Evolutionary conservation across 345 rosid species (phyloP), one percentile per base, ranked within the genome.

Genomic region (Lepidium sativum): DNA sequence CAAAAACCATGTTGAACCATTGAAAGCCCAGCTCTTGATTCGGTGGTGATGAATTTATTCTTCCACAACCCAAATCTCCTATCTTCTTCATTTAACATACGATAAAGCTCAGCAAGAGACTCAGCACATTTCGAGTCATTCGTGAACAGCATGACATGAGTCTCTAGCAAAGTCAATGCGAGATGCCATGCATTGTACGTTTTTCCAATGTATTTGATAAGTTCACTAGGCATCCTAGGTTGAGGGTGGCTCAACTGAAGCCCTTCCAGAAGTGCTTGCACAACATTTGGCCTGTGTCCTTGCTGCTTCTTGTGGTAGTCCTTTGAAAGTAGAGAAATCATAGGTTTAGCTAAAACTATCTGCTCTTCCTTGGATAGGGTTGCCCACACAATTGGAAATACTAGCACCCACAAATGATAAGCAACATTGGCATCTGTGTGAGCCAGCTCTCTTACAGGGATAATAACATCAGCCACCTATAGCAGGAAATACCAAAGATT

Each of bases 181-280:
- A 88, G 88, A 73, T 90, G 99, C 97, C 96, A 94, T 33, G 96
- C 99, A 77, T 94, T 94, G 79, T 87, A 87, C n/a, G 95, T 90
- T 82, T 87, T 94, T 34, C 99, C 99, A 18, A 90, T 82, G 73
- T 90, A 90, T 77, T 90, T 94, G 62, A 94, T 94, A 64, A 94
- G 91, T 74, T 94, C 99, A 65, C 99, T 84, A 20, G 99, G 96
- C 90, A 94, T 86, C 72, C 95, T 84, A 66, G 97, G 99, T 80
- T 94, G 99, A 77, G 99, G 99, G 54, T 94, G 97, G 83, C 98
- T 89, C 82, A 92, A 70, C 60, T 92, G 96, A 70, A 92, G 95
- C 41, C 98, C 98, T 77, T 92, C 98, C 60, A 92, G 75, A 73
- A 92, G 94, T 38, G 98, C 98, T 82, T 92, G 98, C 76, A 89